Evolutionary conservation across 2,329 filamentous ascomycete genomes (phyloP).

Genomic region (Penicillium digitatum): DNA sequence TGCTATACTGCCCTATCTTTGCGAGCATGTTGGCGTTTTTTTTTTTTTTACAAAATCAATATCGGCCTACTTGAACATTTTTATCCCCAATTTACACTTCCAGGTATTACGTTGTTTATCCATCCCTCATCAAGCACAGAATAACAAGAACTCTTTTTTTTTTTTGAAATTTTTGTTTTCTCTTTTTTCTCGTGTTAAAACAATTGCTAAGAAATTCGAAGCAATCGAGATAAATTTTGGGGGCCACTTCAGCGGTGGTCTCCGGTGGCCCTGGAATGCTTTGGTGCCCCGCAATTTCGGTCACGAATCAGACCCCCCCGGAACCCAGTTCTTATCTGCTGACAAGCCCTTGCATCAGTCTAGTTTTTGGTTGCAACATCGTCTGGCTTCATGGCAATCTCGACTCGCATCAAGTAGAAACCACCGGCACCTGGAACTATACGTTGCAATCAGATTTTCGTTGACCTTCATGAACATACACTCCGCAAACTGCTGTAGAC

Average conservation of each 20-base stretch:
- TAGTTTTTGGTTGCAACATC: neutral
- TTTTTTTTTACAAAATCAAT: no score
- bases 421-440: neutral
- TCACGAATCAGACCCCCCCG: neutral
- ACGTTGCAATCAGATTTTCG: neutral
- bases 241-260: neutral
- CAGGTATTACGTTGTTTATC: no score
- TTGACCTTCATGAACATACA: neutral
- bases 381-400: neutral
- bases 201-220: neutral
- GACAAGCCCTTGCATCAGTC: neutral
- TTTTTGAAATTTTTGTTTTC: no score
- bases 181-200: neutral
- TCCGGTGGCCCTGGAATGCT: neutral
- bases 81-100: no score
- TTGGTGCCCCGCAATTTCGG: neutral
- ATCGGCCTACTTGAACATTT: no score
- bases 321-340: neutral
- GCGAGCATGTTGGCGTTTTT: no score
- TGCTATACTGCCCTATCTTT: slow-evolving; percentile 30
- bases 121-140: no score
- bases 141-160: no score
- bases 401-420: neutral
- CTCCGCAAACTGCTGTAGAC: no score
- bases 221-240: neutral